Percentiles rank a stretch among this genome's conserved stretches.
phyloP scores from a whole-genome alignment of 805 yeast genomes.

The Metschnikowia continentalis region DNA sequence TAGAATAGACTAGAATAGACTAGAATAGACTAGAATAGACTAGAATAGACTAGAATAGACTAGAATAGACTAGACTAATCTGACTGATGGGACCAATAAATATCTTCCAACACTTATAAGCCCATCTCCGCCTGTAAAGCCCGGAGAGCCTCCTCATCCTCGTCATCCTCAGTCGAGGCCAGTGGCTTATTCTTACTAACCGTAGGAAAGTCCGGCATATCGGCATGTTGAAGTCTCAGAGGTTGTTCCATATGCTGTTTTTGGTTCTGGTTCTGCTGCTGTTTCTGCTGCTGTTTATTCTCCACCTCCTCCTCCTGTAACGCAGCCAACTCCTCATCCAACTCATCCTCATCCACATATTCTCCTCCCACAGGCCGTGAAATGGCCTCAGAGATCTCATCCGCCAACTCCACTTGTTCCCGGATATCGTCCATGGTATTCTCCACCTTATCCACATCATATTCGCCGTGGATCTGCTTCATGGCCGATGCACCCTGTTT shows the following conservation, averaged over 20 bases:
- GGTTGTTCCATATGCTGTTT: too few relatives aligned
- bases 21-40: too few relatives aligned
- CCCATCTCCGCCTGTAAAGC: conserved; percentile 88
- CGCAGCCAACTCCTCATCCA: conserved; percentile 88
- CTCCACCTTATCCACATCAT: conserved; percentile 94
- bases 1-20: too few relatives aligned
- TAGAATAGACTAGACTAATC: too few relatives aligned
- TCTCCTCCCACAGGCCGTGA: conserved; percentile 88
- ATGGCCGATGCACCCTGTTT: conserved; percentile 95
- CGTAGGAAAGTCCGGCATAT: conserved; percentile 44
- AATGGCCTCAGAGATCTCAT: conserved; percentile 93
- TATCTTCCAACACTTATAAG: conserved; percentile 30
- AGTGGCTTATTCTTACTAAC: conserved; percentile 42
- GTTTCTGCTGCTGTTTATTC: conserved; percentile 20
- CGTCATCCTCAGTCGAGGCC: conserved; percentile 52
- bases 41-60: too few relatives aligned
- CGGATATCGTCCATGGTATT: conserved; percentile 97
- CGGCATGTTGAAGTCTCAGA: conserved; percentile 13
- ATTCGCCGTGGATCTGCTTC: conserved; percentile 92
- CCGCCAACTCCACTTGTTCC: conserved; percentile 92
- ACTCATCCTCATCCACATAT: conserved; percentile 82
- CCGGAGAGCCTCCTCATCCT: conserved; percentile 76
- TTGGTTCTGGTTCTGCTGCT: too few relatives aligned
- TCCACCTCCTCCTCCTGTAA: conserved; percentile 79
- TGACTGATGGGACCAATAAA: too few relatives aligned